Evolutionary conservation across 2,329 filamentous ascomycete genomes (phyloP).

Genomic region (Fusarium floridanum): DNA sequence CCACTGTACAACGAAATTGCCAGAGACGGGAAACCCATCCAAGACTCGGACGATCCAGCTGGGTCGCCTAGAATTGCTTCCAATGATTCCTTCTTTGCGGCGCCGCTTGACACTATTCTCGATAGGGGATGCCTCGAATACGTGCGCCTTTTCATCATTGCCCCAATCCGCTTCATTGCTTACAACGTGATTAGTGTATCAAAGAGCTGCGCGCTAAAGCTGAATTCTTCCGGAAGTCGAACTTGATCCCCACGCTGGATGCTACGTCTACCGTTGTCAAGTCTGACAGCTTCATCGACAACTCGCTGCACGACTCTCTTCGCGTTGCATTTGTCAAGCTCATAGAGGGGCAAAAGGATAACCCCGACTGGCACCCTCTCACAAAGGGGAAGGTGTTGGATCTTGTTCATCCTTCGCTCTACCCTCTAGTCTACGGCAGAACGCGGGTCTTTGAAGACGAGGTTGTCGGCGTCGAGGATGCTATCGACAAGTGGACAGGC

Average conservation of each 20-base stretch:
- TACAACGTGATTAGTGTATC: slow-evolving; percentile 32
- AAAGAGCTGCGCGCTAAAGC: slow-evolving; percentile 63
- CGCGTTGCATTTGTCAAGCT: slow-evolving; percentile 34
- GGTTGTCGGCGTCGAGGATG: slow-evolving; percentile 42
- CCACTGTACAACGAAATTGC: slow-evolving; percentile 24
- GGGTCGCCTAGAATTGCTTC: neutral
- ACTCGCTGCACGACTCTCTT: slow-evolving; percentile 18
- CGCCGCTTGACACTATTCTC: slow-evolving; percentile 17
- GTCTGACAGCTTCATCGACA: slow-evolving; percentile 35
- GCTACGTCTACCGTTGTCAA: slow-evolving; percentile 37
- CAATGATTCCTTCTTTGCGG: neutral
- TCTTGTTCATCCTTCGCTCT: slow-evolving; percentile 34
- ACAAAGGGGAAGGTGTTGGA: slow-evolving; percentile 15
- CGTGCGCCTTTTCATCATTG: slow-evolving; percentile 4
- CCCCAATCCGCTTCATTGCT: neutral
- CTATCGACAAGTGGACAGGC: slow-evolving; percentile 36
- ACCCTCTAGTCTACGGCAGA: slow-evolving; percentile 39
- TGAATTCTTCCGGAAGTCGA: slow-evolving; percentile 52
- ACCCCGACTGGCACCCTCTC: slow-evolving; percentile 35
- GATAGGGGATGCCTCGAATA: slow-evolving; percentile 33
- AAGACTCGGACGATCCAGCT: slow-evolving; percentile 1
- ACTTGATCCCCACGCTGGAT: slow-evolving; percentile 51
- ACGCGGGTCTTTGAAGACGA: slow-evolving; percentile 53
- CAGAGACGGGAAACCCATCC: neutral
- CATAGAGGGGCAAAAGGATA: slow-evolving; percentile 24